Base-by-base conservation (phyloP, 805 yeast genomes). In the Cephaloascus fragrans region DNA sequence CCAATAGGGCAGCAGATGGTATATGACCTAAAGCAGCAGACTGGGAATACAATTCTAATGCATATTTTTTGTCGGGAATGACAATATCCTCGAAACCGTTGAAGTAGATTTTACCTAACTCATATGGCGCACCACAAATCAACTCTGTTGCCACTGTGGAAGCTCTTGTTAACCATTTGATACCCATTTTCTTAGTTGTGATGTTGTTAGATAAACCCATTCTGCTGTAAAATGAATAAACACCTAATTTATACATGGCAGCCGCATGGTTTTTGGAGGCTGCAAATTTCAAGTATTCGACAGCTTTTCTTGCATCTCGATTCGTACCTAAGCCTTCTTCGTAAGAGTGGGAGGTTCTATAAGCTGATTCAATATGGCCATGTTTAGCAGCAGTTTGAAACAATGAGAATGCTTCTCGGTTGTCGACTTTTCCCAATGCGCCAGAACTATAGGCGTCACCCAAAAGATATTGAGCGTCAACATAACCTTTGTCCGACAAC, bases 261-360 rank as follows among this genome's bases (percentile, higher is more conserved):
- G 95, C 89, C 0, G 97, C 88, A 57, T 90, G 98, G 52, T 85
- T 87, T 55, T 83, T 82, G 26, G 88, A 73, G 0, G 97, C 95
- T 0, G 97, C 96, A 52, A 79, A 78, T 53, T 83, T 82, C 42
- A 87, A 63, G 55, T 80, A 87, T 48, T 86, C 94, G 5, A 87
- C 64, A 1, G 94, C 88, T 50, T 86, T 82, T 41, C 94, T 73
- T 0, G 95, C 80, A 57, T 93, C 97, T 48, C 93, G 73, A 17
- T 86, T 78, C 3, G 90, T 83, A 3, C 98, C 98, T 59, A 89
- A 67, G 15, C 98, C 98, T 59, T 88, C 94, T 58, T 89, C 95
- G 49, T 81, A 84, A 59, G 96, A 90, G 39, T 83, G 74, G 0
- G 97, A 86, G 0, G 96, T 84, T 49, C 97, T 74, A 60, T 84